Evolutionary conservation across 202 grass and related monocot genomes (phyloP).

Genomic region (Brachypodium distachyon): DNA sequence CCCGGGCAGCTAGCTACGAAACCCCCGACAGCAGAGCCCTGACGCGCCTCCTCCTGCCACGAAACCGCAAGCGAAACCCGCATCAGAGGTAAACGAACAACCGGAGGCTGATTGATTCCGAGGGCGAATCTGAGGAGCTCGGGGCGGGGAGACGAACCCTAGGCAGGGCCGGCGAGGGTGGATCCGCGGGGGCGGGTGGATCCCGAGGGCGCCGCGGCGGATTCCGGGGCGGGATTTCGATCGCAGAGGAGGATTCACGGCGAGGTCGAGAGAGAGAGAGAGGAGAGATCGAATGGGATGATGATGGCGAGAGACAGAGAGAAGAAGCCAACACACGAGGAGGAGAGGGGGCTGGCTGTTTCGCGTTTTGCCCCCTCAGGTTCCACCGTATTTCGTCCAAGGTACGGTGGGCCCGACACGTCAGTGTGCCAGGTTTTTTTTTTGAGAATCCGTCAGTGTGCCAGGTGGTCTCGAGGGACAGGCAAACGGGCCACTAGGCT

Average conservation of each 20-base stretch:
- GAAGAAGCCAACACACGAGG: neutral
- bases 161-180: neutral
- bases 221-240: neutral
- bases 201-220: neutral
- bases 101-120: neutral
- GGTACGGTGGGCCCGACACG: no score
- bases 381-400: neutral
- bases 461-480: no score
- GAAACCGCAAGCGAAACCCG: neutral
- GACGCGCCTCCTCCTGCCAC: neutral
- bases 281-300: neutral
- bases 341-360: neutral
- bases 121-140: neutral
- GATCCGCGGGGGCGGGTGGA: neutral
- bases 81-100: neutral
- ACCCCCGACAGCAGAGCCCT: neutral
- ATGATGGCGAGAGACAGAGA: neutral
- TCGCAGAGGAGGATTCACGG: neutral
- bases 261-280: neutral
- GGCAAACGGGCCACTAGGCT: no score
- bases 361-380: neutral
- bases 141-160: neutral
- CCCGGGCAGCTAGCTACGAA: neutral
- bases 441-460: no score
- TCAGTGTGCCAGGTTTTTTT: no score